Conservation (phyloP, 176 grass and related monocot genomes). For the Canna indica region DNA sequence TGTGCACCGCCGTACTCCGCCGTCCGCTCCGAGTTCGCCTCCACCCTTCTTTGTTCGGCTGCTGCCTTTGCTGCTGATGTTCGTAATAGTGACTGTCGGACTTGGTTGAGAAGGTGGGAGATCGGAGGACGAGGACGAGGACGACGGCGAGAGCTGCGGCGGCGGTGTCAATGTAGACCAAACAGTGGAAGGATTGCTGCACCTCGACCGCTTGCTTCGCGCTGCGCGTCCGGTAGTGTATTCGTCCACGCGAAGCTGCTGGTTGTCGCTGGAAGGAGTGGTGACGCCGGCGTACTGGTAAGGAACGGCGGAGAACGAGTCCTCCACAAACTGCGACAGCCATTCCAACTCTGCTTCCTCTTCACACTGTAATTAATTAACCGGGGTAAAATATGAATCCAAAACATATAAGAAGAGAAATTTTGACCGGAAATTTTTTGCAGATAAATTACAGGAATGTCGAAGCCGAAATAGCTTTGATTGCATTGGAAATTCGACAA, state of each 20-base stretch:
- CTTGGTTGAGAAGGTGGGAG: neutral
- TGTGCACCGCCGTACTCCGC: conserved; percentile 68
- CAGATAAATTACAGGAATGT: conserved; percentile 9
- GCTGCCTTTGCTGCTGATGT: neutral
- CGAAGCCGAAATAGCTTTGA: neutral
- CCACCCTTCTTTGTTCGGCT: neutral
- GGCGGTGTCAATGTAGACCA: neutral
- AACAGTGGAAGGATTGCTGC: neutral
- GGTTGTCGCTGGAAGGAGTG: neutral
- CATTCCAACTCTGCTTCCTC: conserved; percentile 6
- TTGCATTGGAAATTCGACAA: neutral
- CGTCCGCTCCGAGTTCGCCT: neutral
- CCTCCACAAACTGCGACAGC: conserved; percentile 17
- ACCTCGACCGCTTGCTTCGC: conserved; percentile 10
- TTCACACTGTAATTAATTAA: neutral
- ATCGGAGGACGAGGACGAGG: conserved; percentile 10
- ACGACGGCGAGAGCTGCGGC: neutral
- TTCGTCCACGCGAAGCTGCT: neutral
- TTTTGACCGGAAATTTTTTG: too few species aligned
- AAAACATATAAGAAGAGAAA: too few species aligned
- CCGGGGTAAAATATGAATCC: neutral
- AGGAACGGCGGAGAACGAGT: conserved; percentile 5
- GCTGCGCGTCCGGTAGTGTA: neutral
- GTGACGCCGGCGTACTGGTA: neutral
- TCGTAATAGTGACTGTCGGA: neutral